Conservation (phyloP, 2,329 filamentous ascomycete species). For the Pseudogymnoascus sp. region DNA sequence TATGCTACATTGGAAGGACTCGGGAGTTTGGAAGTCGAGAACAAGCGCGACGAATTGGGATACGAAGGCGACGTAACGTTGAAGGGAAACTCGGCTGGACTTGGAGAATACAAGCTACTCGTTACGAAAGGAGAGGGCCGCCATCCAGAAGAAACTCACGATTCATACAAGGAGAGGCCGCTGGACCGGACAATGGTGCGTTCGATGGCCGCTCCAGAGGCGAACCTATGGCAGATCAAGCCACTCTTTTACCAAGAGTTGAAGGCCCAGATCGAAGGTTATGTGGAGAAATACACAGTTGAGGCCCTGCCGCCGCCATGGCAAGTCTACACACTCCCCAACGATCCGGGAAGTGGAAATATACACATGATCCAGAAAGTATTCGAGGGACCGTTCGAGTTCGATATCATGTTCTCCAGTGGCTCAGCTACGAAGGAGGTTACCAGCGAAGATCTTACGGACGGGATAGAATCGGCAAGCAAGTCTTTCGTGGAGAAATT, state of each 20-base stretch:
- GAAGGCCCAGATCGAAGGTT: slow-evolving; percentile 55
- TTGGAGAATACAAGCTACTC: slow-evolving; percentile 74
- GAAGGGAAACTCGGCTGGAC: slow-evolving; percentile 57
- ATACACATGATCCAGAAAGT: slow-evolving; percentile 84
- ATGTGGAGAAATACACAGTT: slow-evolving; percentile 49
- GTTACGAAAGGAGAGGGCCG: slow-evolving; percentile 63
- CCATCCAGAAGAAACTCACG: slow-evolving; percentile 56
- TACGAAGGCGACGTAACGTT: slow-evolving; percentile 58
- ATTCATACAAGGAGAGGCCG: slow-evolving; percentile 59
- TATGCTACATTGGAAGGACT: slow-evolving; percentile 74
- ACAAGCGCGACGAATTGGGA: slow-evolving; percentile 45
- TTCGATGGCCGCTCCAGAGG: slow-evolving; percentile 57
- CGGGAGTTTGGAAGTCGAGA: slow-evolving; percentile 55
- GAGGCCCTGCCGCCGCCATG: slow-evolving; percentile 72
- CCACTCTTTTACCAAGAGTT: slow-evolving; percentile 54
- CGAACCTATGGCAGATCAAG: slow-evolving; percentile 80
- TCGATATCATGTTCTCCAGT: slow-evolving; percentile 86
- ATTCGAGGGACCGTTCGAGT: slow-evolving; percentile 84
- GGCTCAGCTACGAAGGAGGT: slow-evolving; percentile 52
- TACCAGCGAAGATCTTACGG: slow-evolving; percentile 56
- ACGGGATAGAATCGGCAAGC: slow-evolving; percentile 58
- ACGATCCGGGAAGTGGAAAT: slow-evolving; percentile 65
- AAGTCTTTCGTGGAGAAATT: slow-evolving; percentile 69
- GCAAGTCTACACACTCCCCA: slow-evolving; percentile 72
- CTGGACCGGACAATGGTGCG: slow-evolving; percentile 69